Base-by-base conservation (phyloP, 495 filamentous ascomycete species). In the Tuber indicum region DNA sequence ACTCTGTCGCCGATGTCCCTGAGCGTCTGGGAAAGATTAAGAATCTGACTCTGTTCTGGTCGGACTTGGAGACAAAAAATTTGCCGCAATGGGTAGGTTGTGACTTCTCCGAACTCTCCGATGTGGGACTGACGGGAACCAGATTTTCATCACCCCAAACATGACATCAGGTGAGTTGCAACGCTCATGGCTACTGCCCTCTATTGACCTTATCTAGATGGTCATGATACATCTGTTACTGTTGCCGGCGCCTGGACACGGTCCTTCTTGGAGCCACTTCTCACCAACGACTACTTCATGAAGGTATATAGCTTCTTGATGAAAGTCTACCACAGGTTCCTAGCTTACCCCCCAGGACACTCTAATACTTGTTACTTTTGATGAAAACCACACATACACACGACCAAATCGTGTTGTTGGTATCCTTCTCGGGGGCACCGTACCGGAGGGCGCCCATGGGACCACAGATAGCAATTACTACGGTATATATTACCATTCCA, bases 121-220 rank as follows among this genome's bases (percentile, higher is more conserved):
- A 44, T 14, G 1, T 36, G 39, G 26, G 23, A 32, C 71, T 74
- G 9, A 74, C 23, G 69, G 45, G 32, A 49, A n/a, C 19, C 39
- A 74, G 72, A 87, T 89, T 79, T 92, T 93, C 83, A 88, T 92
- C 75, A 93, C 91, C 23, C 92, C 92, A 21, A 93, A 93, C 86
- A 92, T 93, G 91, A 88, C 87, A 72, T 86, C 87, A 74, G 86
- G 87, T 74, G 47, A 21, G 36, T 10, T 39, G 9, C 26, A n/a
- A 39, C 43, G 39, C 41, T 46, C 23, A 43, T 44, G 32, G 49
- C 26, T 44, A 71, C 2, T 45, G 0, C 12, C 3, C 17, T 76
- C 42, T 74, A 41, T 43, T 75, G 70, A 78, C 79, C 41, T 85
- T 7, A 85, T 66, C 32, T 84, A 77, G 87, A 90, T 81, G 92